Percentiles rank a stretch among this genome's conserved stretches.
These are phyloP conservation scores for Colletotrichum sp. DNA, from an alignment of 2,329 filamentous ascomycete genomes.

Conservation along the genomic window DNA sequence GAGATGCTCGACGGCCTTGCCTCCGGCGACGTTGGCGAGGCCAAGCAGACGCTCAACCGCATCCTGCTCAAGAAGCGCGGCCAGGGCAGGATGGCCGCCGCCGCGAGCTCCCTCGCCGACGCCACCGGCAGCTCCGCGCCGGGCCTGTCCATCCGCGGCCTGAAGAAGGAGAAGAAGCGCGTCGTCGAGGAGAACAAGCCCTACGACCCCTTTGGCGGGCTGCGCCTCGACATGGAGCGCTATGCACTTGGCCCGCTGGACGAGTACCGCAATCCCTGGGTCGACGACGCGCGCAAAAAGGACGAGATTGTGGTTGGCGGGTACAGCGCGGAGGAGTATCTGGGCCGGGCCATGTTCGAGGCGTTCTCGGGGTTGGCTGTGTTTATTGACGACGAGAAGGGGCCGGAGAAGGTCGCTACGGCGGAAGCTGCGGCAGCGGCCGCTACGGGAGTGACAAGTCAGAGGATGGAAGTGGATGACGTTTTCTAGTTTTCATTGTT, in stretches of 20 bases:
- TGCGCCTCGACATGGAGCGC: conserved; percentile 71
- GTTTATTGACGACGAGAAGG: conserved; percentile 81
- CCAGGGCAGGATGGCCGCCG: conserved; percentile 44
- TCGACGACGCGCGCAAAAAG: conserved; percentile 71
- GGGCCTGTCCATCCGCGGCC: conserved; percentile 75
- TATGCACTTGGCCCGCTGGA: conserved; percentile 65
- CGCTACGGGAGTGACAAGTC: conserved; percentile 29
- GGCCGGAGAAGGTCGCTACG: conserved; percentile 37
- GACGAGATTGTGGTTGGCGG: conserved; percentile 76
- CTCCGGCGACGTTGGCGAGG: conserved; percentile 62
- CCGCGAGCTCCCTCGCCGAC: conserved; percentile 35
- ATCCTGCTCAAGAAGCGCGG: conserved; percentile 78
- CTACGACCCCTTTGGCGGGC: conserved; percentile 88
- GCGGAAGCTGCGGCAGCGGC: conserved; percentile 40
- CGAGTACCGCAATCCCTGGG: conserved; percentile 76
- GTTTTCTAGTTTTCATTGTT: neutral
- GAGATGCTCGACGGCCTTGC: conserved; percentile 75
- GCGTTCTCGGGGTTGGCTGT: conserved; percentile 90
- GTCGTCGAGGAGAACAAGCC: conserved; percentile 68
- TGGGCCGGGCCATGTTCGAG: conserved; percentile 80
- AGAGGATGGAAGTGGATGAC: conserved; percentile 55
- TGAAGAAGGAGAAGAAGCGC: conserved; percentile 64
- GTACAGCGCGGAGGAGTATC: conserved; percentile 83
- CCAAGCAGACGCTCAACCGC: conserved; percentile 61
- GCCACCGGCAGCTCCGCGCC: conserved; percentile 16